Evolutionary conservation across 176 grass and related monocot genomes (phyloP).

Genomic region (Oryza officinalis): DNA sequence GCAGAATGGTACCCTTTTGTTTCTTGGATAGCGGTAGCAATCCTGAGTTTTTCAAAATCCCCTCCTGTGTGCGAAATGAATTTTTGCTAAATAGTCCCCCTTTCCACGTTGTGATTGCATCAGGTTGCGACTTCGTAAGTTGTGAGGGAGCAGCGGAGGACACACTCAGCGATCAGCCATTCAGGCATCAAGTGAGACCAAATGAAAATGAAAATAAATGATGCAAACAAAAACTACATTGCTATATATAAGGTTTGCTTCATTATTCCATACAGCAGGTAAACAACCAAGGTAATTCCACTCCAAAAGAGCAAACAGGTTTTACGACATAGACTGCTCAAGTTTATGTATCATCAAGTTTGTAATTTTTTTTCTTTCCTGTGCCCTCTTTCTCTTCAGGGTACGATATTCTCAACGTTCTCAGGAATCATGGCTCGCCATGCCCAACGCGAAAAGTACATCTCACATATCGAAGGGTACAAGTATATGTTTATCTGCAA

Average conservation of each 20-base stretch:
- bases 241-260: neutral
- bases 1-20: too few relatives aligned
- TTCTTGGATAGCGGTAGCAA: too few relatives aligned
- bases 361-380: neutral
- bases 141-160: too few relatives aligned
- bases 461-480: neutral
- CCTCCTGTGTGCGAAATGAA: too few relatives aligned
- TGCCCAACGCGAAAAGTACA: neutral
- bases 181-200: neutral
- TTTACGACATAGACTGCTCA: neutral
- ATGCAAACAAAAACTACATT: neutral
- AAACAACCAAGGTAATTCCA: neutral
- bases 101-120: too few relatives aligned
- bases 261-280: slow-evolving; percentile 24
- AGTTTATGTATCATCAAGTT: neutral
- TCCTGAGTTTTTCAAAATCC: too few relatives aligned
- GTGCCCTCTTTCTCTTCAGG: neutral
- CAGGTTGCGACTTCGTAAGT: too few relatives aligned
- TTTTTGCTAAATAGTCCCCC: too few relatives aligned
- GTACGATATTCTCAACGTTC: neutral
- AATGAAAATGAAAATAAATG: neutral
- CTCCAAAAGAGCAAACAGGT: neutral
- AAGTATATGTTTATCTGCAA: neutral
- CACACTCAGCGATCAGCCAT: too few relatives aligned
- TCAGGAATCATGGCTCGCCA: neutral